Base-by-base conservation (phyloP, 441 rosid genomes). In the Bocquillonia castaneifolia region DNA sequence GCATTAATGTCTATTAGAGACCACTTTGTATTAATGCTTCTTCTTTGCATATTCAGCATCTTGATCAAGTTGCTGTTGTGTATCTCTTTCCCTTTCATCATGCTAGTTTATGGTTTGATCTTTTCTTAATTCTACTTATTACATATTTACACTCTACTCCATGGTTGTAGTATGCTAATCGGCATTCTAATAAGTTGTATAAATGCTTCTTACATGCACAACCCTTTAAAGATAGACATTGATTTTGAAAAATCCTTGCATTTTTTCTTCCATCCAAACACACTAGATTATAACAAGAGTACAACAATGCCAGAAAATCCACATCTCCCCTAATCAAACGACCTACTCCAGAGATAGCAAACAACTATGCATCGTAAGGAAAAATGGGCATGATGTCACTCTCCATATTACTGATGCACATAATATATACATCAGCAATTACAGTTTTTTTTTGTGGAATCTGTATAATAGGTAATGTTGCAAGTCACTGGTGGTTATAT, bases 401-500 rank as follows among this genome's bases (percentile, higher is more conserved):
- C 36, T n/a, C 29, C 15, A 36, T 13, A 40, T 4, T 25, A 20
- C 63, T 26, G 13, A 36, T 2, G 44, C 42, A 54, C 13, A 58
- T 34, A 36, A 59, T 45, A 59, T 37, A 6, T 59, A 5, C 28
- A 1, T 0, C 8, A 36, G 22, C 10, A n/a, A 17, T 5, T 6
- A 14, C 8, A 13, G n/a, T 12, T 14, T 32, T 31, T 32, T 29
- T 31, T 42, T 34, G 62, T 54, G 7, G 37, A 34, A 34, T 34
- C 37, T 34, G 37, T 34, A 34, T 34, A 3, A 7, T n/a, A n/a
- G n/a, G n/a, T n/a, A n/a, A n/a, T n/a, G n/a, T n/a, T n/a, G 22
- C 40, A 59, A 34, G 72, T 70, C 58, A 64, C 29, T 70, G 37
- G 48, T 78, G 64, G 52, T 72, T 70, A 63, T 59, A 23, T 34